A percentile compares a stretch with the other conserved stretches of the same genome.
These are phyloP conservation scores for Soucietia sequanensis DNA, from an alignment of 805 yeast species.

Conservation along the genomic window DNA sequence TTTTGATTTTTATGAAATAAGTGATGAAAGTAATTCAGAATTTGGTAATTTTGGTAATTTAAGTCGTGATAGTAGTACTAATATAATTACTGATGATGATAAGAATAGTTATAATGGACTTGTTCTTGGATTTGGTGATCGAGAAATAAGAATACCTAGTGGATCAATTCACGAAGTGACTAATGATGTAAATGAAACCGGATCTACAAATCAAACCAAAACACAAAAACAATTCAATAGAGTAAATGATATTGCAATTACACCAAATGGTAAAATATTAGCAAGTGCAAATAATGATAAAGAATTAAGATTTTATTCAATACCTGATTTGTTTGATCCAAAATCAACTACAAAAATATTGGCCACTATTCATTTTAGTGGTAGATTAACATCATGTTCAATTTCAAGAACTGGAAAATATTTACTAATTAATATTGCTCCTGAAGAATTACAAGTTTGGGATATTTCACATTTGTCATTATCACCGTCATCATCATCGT, in stretches of 20 bases:
- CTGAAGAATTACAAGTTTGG: constrained; percentile 82
- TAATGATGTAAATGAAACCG: constrained; percentile 3
- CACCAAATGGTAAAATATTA: constrained; percentile 60
- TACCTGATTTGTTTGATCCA: constrained; percentile 35
- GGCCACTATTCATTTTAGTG: constrained; percentile 51
- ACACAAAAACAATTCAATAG: constrained; percentile 36
- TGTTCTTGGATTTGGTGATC: background rate
- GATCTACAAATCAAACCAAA: constrained; percentile 7
- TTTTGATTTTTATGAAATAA: constrained; percentile 38
- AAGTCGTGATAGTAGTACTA: constrained; percentile 18
- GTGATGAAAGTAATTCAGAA: background rate
- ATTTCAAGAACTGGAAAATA: constrained; percentile 54
- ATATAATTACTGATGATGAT: constrained; percentile 9
- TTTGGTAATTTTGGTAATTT: background rate
- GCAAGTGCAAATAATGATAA: constrained; percentile 65
- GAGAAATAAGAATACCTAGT: background rate
- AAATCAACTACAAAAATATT: constrained; percentile 32
- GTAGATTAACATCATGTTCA: constrained; percentile 63
- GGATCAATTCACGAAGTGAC: constrained; percentile 2
- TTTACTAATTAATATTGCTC: constrained; percentile 61
- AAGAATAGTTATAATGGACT: constrained; percentile 11
- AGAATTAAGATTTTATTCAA: constrained; percentile 59
- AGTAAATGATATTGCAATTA: constrained; percentile 66
- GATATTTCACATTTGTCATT: constrained; percentile 47
- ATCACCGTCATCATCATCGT: background rate